Base-by-base conservation (phyloP, 2,329 filamentous ascomycete species). In the Fusarium sp. region DNA sequence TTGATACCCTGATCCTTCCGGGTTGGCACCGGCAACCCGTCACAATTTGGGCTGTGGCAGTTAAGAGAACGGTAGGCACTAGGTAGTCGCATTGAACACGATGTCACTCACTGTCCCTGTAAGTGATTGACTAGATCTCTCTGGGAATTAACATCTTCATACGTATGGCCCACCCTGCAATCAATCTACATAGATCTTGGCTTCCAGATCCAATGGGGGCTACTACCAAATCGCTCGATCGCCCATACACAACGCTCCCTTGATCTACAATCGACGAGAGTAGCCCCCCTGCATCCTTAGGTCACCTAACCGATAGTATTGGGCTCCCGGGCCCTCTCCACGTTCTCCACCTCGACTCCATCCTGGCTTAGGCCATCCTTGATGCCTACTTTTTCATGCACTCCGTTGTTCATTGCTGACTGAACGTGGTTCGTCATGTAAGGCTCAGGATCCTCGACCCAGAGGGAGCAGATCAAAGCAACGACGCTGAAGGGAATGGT, bases 351-450 rank as follows among this genome's bases (percentile, higher is more conserved):
- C 23, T 50, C 45, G 45, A 50, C 4, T 50, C 45, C 45, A 27
- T 48, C 43, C 14, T 48, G 43, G 7, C 20, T 48, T 25, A 25
- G 16, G 14, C 43, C 43, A 18, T 48, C 45, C 45, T 50, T 50
- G 5, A 25, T 11, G 8, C 9, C 23, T 27, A 16, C 16, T 18
- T 27, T 50, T 11, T 50, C 45, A 18, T 50, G 5, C 1, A 50
- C 23, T 18, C 45, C 14, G 3, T 50, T 50, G 2, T 56, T 23
- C 68, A 71, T 71, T 0, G 67, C 62, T 3, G 68, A 66, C 9
- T 71, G 68, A 14, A 70, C 56, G 5, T 71, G 68, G 10, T 71
- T 71, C 0, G 68, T 71, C 68, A 70, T 71, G 6, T 61, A 70
- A 39, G 68, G 37, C 20, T 61, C 68, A 0, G 68, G 67, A 13